A percentile compares a stretch with the other conserved stretches of the same genome.
These are phyloP conservation scores for Rutstroemia sp. DNA, from an alignment of 2,329 filamentous ascomycete species.

Conservation along the genomic window DNA sequence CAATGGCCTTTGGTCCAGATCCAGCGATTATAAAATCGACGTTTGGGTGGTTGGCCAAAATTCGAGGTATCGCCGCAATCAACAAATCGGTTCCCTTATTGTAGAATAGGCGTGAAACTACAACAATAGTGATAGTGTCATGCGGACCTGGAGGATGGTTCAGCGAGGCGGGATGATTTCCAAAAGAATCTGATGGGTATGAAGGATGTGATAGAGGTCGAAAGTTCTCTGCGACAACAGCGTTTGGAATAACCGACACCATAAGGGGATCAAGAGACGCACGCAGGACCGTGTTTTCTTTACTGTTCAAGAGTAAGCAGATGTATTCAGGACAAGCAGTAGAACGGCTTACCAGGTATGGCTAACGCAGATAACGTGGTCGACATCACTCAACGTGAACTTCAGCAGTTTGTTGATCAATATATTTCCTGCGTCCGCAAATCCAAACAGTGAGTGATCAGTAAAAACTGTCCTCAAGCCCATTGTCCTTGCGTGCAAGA, in stretches of 20 bases:
- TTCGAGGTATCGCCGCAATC: constrained; percentile 91
- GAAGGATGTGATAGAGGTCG: constrained; percentile 55
- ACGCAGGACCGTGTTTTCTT: constrained; percentile 93
- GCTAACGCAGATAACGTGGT: constrained; percentile 97
- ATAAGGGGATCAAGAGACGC: constrained; percentile 92
- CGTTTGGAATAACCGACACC: constrained; percentile 97
- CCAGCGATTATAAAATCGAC: constrained; percentile 96
- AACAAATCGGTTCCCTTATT: constrained; percentile 97
- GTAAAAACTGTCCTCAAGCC: constrained; percentile 93
- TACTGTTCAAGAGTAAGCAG: constrained; percentile 46
- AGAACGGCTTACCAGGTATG: constrained; percentile 76
- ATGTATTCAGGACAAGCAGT: not conserved
- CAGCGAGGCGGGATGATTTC: constrained; percentile 35
- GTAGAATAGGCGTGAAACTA: constrained; percentile 95
- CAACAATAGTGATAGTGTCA: constrained; percentile 90
- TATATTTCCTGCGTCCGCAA: constrained; percentile 92
- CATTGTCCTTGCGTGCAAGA: constrained; percentile 94
- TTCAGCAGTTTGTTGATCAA: constrained; percentile 96
- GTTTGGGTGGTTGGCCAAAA: constrained; percentile 81
- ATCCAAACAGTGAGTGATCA: constrained; percentile 94
- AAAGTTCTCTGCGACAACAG: constrained; percentile 95
- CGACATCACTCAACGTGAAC: constrained; percentile 91
- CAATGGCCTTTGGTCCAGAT: constrained; percentile 92
- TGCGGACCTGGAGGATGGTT: constrained; percentile 67
- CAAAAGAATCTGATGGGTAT: constrained; percentile 33